These are phyloP conservation scores for Macrophomina pseudophaseolina DNA, from an alignment of 2,329 filamentous ascomycete species.

Conservation along the genomic window DNA sequence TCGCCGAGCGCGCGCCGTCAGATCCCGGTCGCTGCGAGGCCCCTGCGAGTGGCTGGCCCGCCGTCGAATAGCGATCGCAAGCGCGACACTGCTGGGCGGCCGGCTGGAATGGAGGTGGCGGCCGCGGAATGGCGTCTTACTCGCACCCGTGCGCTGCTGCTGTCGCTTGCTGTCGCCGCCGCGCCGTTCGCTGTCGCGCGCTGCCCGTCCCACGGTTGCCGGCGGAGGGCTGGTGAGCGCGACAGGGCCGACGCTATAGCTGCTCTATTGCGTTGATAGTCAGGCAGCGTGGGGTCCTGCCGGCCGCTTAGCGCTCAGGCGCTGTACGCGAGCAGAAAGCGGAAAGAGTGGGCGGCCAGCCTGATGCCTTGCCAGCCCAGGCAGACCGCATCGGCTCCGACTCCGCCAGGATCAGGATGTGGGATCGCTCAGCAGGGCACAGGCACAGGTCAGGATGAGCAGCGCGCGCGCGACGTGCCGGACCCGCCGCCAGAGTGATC, in stretches of 20 bases:
- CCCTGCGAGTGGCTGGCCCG: constrained; percentile 25
- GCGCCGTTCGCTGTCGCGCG: background rate
- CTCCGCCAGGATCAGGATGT: constrained; percentile 18
- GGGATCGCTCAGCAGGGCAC: constrained; percentile 15
- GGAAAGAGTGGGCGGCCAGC: constrained; percentile 4
- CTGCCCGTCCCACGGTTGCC: background rate
- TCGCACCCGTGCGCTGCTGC: background rate
- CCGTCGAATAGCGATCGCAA: constrained; percentile 25
- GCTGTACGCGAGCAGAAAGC: constrained; percentile 21
- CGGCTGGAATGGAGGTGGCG: constrained; percentile 23
- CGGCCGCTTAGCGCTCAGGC: constrained; percentile 19
- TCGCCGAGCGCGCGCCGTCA: constrained; percentile 23
- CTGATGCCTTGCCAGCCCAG: constrained; percentile 15
- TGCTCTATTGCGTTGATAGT: background rate
- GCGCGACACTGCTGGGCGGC: background rate
- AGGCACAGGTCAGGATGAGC: constrained; percentile 15
- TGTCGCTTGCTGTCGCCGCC: background rate
- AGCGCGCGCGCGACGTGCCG: constrained; percentile 13
- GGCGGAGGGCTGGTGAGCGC: background rate
- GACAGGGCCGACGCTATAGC: constrained; percentile 1
- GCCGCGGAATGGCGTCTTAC: constrained; percentile 25
- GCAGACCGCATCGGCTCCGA: constrained; percentile 13
- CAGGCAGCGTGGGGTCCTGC: constrained; percentile 5
- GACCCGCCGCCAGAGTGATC: constrained; percentile 19
- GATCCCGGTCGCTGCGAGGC: constrained; percentile 23